A percentile compares a stretch with the other conserved stretches of the same genome.
Evolutionary conservation across 2,329 filamentous ascomycete genomes (phyloP).

Genomic region (Lasiodiplodia citricola): DNA sequence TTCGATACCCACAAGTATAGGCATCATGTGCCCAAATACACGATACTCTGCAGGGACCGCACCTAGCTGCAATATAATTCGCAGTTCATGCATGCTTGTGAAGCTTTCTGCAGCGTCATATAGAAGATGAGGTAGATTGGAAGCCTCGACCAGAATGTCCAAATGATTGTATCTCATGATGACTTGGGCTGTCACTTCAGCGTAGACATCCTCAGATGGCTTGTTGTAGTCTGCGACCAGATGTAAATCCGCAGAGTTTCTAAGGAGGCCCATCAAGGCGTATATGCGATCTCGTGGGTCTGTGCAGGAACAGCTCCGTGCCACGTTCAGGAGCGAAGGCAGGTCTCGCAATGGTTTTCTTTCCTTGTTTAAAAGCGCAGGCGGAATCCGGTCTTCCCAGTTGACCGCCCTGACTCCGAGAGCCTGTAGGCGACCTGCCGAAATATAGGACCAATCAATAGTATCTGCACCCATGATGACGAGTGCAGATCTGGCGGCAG

Average conservation of each 20-base stretch:
- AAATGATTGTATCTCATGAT: not conserved
- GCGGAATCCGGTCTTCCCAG: not conserved
- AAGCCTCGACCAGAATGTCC: not conserved
- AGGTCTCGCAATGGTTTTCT: not conserved
- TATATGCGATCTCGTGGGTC: slow-evolving; percentile 1
- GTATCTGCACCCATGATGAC: not conserved
- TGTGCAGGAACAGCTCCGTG: not conserved
- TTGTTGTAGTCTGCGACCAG: not conserved
- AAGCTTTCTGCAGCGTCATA: not conserved
- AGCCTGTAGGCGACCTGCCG: not conserved
- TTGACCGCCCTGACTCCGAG: not conserved
- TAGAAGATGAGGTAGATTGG: not conserved
- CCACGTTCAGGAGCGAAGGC: not conserved
- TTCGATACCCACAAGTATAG: not conserved
- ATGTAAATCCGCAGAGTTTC: not conserved
- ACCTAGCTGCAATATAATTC: not conserved
- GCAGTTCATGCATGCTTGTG: not conserved
- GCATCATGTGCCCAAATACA: not conserved
- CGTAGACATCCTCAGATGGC: not conserved
- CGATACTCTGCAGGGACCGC: not conserved
- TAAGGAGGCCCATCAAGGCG: not conserved
- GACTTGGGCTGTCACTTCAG: not conserved
- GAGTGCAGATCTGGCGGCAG: not conserved
- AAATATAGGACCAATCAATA: not conserved
- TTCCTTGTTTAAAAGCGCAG: not conserved